Conservation (phyloP, 768 basidiomycete species). For the Boletus rubescentipes region DNA sequence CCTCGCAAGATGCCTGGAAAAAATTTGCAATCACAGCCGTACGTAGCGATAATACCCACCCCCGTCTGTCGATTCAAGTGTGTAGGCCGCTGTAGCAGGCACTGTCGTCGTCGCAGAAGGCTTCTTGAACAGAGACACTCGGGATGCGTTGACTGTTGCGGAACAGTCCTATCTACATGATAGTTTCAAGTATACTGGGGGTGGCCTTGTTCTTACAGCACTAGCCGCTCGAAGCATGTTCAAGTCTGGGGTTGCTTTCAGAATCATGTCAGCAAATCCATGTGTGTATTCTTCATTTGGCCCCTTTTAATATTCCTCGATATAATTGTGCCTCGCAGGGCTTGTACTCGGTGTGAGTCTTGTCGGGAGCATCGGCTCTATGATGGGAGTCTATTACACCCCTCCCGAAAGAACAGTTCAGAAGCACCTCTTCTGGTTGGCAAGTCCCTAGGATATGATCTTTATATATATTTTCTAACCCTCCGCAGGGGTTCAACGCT, state of each 20-base stretch:
- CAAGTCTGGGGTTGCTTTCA: slow-evolving; percentile 61
- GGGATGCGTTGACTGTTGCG: slow-evolving; percentile 57
- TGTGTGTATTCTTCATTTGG: slow-evolving; percentile 43
- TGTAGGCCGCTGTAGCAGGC: slow-evolving; percentile 70
- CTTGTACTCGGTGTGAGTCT: slow-evolving; percentile 80
- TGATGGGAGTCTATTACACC: slow-evolving; percentile 81
- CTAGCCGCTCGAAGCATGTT: slow-evolving; percentile 79
- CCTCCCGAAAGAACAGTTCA: slow-evolving; percentile 72
- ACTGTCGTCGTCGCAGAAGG: slow-evolving; percentile 61
- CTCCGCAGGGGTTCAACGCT: slow-evolving; percentile 69
- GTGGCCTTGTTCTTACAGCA: slow-evolving; percentile 74
- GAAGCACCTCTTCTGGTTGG: slow-evolving; percentile 83
- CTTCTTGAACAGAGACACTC: slow-evolving; percentile 76
- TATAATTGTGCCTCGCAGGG: slow-evolving; percentile 45
- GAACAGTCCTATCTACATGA: slow-evolving; percentile 74
- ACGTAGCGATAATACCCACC: slow-evolving; percentile 16
- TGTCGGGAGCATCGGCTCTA: slow-evolving; percentile 75
- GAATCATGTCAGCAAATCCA: slow-evolving; percentile 82
- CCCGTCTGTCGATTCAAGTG: background rate
- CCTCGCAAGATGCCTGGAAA: slow-evolving; percentile 46
- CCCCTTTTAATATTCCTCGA: background rate
- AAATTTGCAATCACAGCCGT: slow-evolving; percentile 55
- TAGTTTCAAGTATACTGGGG: slow-evolving; percentile 82
- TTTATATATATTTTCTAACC: background rate
- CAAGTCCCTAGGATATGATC: slow-evolving; percentile 31